Conservation (phyloP, 2,329 filamentous ascomycete species). For the Parascedosporium putredinis region DNA sequence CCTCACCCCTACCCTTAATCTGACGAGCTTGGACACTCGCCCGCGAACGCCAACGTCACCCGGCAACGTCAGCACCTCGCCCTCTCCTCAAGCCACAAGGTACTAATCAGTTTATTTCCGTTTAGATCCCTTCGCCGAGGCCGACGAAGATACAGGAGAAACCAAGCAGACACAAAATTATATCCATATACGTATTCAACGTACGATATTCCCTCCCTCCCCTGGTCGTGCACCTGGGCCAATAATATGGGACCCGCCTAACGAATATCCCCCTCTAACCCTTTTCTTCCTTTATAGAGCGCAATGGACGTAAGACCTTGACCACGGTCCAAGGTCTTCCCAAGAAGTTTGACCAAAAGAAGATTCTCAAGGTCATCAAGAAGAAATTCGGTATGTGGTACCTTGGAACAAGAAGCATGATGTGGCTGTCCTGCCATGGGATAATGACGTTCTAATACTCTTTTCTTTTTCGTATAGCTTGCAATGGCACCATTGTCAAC, state of each 20-base stretch:
- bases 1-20: background rate
- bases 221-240: background rate
- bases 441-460: slow-evolving; percentile 17
- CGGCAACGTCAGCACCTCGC: no score
- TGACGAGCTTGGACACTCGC: background rate
- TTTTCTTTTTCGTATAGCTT: slow-evolving; percentile 45
- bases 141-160: slow-evolving; percentile 97
- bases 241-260: background rate
- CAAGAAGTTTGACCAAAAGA: slow-evolving; percentile 99
- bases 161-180: slow-evolving; percentile 94
- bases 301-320: slow-evolving; percentile 99
- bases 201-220: slow-evolving; percentile 45
- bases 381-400: slow-evolving; percentile 78
- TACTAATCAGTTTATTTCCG: no score
- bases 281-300: slow-evolving; percentile 51
- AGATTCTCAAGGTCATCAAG: slow-evolving; percentile 99
- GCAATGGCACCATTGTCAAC: slow-evolving; percentile 99
- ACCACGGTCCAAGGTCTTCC: slow-evolving; percentile 98
- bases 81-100: background rate
- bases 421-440: background rate
- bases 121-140: slow-evolving; percentile 99
- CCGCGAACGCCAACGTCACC: background rate
- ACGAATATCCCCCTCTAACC: background rate
- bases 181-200: slow-evolving; percentile 99
- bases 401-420: background rate